phyloP scores from a whole-genome alignment of 106 monocot genomes.

The Dendrobium huoshanense region DNA sequence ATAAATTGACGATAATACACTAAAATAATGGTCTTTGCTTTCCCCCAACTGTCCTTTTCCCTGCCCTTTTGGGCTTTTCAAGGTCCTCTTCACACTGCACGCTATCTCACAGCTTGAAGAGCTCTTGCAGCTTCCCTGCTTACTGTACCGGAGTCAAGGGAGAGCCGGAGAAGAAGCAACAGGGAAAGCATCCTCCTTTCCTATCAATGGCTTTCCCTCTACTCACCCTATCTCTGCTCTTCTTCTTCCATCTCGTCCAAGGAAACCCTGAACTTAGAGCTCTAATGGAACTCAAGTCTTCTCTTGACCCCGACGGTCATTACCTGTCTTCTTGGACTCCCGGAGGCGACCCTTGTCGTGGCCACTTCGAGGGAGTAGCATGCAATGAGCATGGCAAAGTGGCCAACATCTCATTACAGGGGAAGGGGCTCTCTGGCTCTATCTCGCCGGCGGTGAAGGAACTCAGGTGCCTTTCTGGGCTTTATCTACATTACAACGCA shows the following conservation, averaged over 20 bases:
- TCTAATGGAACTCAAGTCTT: conserved; percentile 56
- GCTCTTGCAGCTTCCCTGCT: background rate
- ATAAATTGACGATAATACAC: background rate
- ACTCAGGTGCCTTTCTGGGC: conserved; percentile 38
- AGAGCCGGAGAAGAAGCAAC: background rate
- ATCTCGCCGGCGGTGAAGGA: conserved; percentile 39
- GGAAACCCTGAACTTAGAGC: conserved; percentile 37
- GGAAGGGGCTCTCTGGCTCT: conserved; percentile 56
- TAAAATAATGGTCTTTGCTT: background rate
- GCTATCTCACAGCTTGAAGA: background rate
- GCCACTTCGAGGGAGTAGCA: conserved; percentile 66
- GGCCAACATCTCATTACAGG: conserved; percentile 75
- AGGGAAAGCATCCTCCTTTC: background rate
- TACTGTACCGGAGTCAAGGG: background rate
- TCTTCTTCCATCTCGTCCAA: background rate
- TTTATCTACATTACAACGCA: conserved; percentile 62
- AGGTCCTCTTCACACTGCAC: background rate
- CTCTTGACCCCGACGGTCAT: conserved; percentile 51
- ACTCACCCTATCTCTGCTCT: background rate
- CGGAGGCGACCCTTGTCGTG: conserved; percentile 49
- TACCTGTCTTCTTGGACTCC: conserved; percentile 60
- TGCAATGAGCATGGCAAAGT: conserved; percentile 70
- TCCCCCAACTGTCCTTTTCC: background rate
- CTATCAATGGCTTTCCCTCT: conserved; percentile 10
- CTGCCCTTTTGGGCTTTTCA: conserved; percentile 1